Evolutionary conservation across 176 grass and related monocot genomes (phyloP), one percentile per base, ranked within the genome.

Genomic region (Panicum miliaceum): DNA sequence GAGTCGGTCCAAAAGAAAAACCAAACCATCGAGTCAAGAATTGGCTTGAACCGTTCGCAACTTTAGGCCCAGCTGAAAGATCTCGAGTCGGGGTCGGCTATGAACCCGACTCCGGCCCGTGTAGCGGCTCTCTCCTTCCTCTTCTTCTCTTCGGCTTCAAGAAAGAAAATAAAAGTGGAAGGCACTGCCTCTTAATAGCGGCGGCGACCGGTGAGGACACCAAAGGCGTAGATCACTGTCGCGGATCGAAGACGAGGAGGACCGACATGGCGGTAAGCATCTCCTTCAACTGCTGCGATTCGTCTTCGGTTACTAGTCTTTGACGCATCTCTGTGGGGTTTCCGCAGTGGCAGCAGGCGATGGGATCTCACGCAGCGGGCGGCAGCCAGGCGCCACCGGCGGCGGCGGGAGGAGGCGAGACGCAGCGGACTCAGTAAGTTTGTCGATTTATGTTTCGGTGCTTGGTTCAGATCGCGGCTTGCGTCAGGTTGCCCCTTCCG

Each of bases 361-460:
- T 77, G 86, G 64, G 86, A 83, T 83, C 64, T n/a, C 53, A 77
- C 63, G 79, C 72, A 7, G 86, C 72, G 41, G 47, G 79, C 40
- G 79, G 63, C 63, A 69, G 15, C 40, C 62, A 86, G 57, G 68
- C 34, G 42, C 25, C 63, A 27, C 22, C 63, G 37, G 16, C 23
- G 50, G 40, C 38, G 51, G 37, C 36, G 4, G 48, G 16, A 22
- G 84, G 45, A 8, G 84, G 73, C 15, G 63, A 45, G 20, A 87
- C 61, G 52, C 80, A 90, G 85, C 78, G 76, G 26, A 90, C 89
- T 2, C 85, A 64, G 89, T 90, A 76, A 58, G 89, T 83, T 41
- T 50, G 10, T 73, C 46, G 60, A 11, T 16, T 6, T 71, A 35
- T 68, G 8, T 79, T 86, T 65, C 41, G 14, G 27, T 86, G 40